Base-by-base conservation (phyloP, 768 basidiomycete genomes). In the Pulveroboletus frians region DNA sequence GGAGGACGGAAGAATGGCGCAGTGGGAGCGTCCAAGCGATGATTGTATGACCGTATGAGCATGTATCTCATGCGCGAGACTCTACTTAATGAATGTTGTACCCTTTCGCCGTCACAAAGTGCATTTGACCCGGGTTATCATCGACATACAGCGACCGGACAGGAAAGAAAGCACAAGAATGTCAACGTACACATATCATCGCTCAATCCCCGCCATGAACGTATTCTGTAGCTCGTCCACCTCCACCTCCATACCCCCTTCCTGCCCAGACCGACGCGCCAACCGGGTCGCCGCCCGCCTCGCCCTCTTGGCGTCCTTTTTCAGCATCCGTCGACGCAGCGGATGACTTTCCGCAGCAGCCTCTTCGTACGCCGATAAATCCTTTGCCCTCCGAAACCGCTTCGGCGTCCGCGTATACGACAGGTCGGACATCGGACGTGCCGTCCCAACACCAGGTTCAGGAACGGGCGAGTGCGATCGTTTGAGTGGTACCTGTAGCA, bases 261-360 rank as follows among this genome's bases (percentile, higher is more conserved):
- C 43, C 10, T 49, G 51, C 34, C 44, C 34, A 18, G 46, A 37
- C 17, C 31, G 40, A 36, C 34, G 46, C 4, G 47, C 49, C 32
- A 49, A 35, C 45, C 67, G 66, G 31, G 71, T 71, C 35, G 73
- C 75, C 5, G 76, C 75, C 62, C 79, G 80, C 58, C 80, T 72
- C 32, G 76, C 79, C 55, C 72, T 71, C 71, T 86, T 88, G 41
- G 78, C 76, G 39, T 81, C 83, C 60, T 69, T 76, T 69, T 86
- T 88, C 57, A 87, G 56, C 55, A 73, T 69, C 57, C 71, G 75
- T 52, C 85, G 69, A 47, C 73, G 79, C 52, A 88, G 54, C 13
- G 85, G 84, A 3, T 60, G 58, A 20, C 52, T 56, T 50, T 62
- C 60, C 11, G 74, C 75, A 4, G 76, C 74, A 1, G 66, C 73